Evolutionary conservation across 768 basidiomycete species (phyloP).

Genomic region (Suillus plorans): DNA sequence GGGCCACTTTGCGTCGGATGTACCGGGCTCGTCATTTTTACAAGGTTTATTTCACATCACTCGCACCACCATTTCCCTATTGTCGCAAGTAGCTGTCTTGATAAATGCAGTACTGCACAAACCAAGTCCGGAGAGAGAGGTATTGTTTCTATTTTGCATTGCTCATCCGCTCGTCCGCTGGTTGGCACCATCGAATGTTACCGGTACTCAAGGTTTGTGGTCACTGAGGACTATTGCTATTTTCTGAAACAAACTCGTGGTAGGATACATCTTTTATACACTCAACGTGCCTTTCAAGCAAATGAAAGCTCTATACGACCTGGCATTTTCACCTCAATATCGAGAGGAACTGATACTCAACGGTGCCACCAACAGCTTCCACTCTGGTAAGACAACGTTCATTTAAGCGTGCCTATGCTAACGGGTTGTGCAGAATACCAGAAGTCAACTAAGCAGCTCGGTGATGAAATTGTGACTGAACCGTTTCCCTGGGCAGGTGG

Average conservation of each 20-base stretch:
- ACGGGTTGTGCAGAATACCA: conserved; percentile 34
- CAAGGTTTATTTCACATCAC: conserved; percentile 22
- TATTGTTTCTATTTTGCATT: conserved; percentile 27
- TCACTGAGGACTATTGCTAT: neutral
- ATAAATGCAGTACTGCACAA: conserved; percentile 16
- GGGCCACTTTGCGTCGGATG: conserved; percentile 31
- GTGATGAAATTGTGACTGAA: conserved; percentile 27
- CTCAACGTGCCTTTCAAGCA: conserved; percentile 35
- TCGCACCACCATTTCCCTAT: conserved; percentile 23
- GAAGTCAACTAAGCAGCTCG: conserved; percentile 30
- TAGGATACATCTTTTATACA: conserved; percentile 43
- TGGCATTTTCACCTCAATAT: conserved; percentile 38
- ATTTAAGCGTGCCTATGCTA: neutral
- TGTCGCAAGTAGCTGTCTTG: conserved; percentile 25
- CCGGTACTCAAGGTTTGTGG: conserved; percentile 34
- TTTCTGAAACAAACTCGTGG: neutral
- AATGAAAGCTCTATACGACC: conserved; percentile 37
- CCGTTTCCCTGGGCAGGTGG: conserved; percentile 20
- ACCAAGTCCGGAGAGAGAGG: conserved; percentile 26
- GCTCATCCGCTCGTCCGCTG: conserved; percentile 31
- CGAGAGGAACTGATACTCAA: conserved; percentile 38
- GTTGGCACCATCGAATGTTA: conserved; percentile 34
- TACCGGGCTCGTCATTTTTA: conserved; percentile 37
- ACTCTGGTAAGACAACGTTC: conserved; percentile 23
- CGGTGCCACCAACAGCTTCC: conserved; percentile 31